These are phyloP conservation scores for Skeletonema tropicum DNA, from an alignment of 108 stramenopile species.

Conservation along the genomic window DNA sequence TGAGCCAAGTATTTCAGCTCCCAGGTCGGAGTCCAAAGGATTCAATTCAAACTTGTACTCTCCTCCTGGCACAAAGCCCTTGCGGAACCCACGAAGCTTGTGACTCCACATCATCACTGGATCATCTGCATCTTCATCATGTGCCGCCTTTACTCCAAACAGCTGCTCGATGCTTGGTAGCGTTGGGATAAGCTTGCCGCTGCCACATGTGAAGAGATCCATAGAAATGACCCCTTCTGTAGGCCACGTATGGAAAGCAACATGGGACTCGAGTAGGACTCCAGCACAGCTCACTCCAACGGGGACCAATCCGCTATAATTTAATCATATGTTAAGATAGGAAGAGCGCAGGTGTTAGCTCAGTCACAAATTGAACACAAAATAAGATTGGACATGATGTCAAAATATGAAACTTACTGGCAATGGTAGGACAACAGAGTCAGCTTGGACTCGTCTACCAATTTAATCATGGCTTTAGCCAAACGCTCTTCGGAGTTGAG, in stretches of 20 bases:
- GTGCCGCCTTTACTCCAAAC: slow-evolving; percentile 51
- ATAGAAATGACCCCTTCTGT: slow-evolving; percentile 73
- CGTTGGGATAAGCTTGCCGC: slow-evolving; percentile 57
- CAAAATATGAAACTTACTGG: neutral
- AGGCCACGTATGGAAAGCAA: slow-evolving; percentile 81
- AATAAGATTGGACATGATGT: too few species aligned
- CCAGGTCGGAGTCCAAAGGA: slow-evolving; percentile 33
- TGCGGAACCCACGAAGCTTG: slow-evolving; percentile 56
- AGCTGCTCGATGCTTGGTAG: slow-evolving; percentile 59
- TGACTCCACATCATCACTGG: slow-evolving; percentile 60
- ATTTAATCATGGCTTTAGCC: slow-evolving; percentile 64
- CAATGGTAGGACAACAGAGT: slow-evolving; percentile 30
- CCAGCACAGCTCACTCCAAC: slow-evolving; percentile 58
- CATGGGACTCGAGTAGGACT: slow-evolving; percentile 75
- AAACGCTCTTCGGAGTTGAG: slow-evolving; percentile 68
- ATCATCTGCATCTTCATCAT: neutral
- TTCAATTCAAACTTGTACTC: neutral
- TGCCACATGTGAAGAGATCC: slow-evolving; percentile 82
- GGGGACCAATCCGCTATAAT: slow-evolving; percentile 3
- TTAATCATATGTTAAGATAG: slow-evolving; percentile 32
- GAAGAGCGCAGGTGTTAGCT: slow-evolving; percentile 22
- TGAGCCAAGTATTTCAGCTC: slow-evolving; percentile 6
- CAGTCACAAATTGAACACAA: too few species aligned
- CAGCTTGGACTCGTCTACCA: slow-evolving; percentile 16
- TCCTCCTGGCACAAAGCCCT: neutral